These are phyloP conservation scores for Candida sp. DNA, from an alignment of 1,139 yeast species.

Conservation along the genomic window DNA sequence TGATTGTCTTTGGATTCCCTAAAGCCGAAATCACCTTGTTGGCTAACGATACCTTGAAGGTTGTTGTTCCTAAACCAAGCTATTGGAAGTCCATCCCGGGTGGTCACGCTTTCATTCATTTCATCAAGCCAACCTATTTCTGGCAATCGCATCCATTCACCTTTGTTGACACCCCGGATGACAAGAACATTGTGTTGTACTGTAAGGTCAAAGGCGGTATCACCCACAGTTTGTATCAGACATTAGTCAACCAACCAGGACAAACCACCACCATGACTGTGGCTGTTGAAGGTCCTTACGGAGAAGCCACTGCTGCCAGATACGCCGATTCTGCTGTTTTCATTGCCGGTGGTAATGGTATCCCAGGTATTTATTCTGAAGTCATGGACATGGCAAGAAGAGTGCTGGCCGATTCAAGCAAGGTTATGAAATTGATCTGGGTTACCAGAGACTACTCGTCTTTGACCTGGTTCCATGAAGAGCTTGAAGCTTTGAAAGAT, in stretches of 20 bases:
- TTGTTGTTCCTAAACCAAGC: constrained; percentile 42
- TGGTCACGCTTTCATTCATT: constrained; percentile 55
- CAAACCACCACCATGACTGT: constrained; percentile 30
- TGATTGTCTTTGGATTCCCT: constrained; percentile 43
- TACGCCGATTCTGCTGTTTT: constrained; percentile 41
- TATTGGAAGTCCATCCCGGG: constrained; percentile 51
- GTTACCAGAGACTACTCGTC: constrained; percentile 48
- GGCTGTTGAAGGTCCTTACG: constrained; percentile 46
- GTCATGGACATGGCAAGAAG: constrained; percentile 35
- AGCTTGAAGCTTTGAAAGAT: constrained; percentile 38
- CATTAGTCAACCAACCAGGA: constrained; percentile 31
- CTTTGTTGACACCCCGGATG: constrained; percentile 23
- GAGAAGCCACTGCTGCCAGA: constrained; percentile 33
- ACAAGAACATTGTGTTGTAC: constrained; percentile 25
- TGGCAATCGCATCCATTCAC: constrained; percentile 46
- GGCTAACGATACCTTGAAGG: constrained; percentile 43
- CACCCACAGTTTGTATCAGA: constrained; percentile 34
- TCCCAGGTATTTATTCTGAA: constrained; percentile 48
- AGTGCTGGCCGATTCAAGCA: constrained; percentile 45
- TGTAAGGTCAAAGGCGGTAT: constrained; percentile 43
- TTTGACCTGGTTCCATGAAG: constrained; percentile 55
- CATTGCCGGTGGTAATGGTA: constrained; percentile 48
- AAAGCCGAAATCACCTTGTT: constrained; percentile 34
- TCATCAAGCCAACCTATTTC: constrained; percentile 36
- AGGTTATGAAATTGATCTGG: constrained; percentile 55